Base-by-base conservation (phyloP, 2,329 filamentous ascomycete species). In the Nectriaceae sp. region DNA sequence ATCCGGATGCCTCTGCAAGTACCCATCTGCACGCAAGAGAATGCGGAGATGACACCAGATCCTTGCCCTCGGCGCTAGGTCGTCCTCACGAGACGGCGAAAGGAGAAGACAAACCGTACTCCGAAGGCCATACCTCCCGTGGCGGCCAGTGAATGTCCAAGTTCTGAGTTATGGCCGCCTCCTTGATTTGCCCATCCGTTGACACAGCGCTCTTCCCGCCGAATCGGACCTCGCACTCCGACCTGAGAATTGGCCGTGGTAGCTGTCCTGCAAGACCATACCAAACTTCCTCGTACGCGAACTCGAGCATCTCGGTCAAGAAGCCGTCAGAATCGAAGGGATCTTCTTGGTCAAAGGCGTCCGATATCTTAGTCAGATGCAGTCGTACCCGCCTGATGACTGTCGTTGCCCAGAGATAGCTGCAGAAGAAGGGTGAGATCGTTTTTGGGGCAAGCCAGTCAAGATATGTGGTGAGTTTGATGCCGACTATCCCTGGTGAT, bases 401-500 rank as follows among this genome's bases (percentile, higher is more conserved):
- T 16, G 56, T 56, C 3, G 55, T 57, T 2, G 61, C 66, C 65
- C 66, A 71, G 35, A 63, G 50, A 20, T 63, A 66, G 44, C 56
- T 64, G 2, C 61, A 45, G 13, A 52, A 46, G 3, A 66, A 55
- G 19, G 57, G 57, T 10, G 43, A 43, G 5, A 62, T 59, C 11
- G 61, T 54, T 10, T 50, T 51, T 18, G 48, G 49, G 1, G 65
- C 56, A 31, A 70, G 51, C 65, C 65, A 68, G 54, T 67, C 63
- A 46, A 71, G 56, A 44, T 69, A 70, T 8, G 45, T 40, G 1
- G 63, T 57, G n/a, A n/a, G n/a, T n/a, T n/a, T n/a, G n/a, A n/a
- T n/a, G n/a, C n/a, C n/a, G n/a, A n/a, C n/a, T 16, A 70, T 43
- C 21, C 59, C 53, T 1, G 43, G 37, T 21, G 52, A 49, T 2